Conservation (phyloP, 345 rosid genomes). For the Trapa bicornis region DNA sequence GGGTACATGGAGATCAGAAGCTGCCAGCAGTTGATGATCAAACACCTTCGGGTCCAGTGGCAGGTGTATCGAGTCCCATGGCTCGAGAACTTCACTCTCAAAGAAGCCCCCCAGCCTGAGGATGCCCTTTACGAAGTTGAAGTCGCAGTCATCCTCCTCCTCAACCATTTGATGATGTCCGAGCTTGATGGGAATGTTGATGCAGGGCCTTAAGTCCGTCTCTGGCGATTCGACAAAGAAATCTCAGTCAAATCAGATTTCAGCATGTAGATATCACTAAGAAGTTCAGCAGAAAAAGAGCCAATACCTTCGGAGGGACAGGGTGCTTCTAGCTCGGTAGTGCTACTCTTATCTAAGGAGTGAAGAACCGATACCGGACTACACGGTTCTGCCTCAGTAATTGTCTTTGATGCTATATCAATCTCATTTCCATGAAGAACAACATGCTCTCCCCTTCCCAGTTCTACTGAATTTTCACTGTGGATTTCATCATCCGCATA, state of each 20-base stretch:
- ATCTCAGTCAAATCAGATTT: not conserved
- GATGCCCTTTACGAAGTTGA: conserved; percentile 40
- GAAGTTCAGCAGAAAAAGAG: not conserved
- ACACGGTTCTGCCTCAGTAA: conserved; percentile 10
- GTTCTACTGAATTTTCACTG: conserved; percentile 11
- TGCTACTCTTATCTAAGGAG: not conserved
- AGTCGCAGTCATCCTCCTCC: conserved; percentile 25
- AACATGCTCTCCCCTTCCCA: conserved; percentile 7
- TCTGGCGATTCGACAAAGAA: not conserved
- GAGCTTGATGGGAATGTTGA: not conserved
- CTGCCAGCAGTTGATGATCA: conserved; percentile 24
- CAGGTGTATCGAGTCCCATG: conserved; percentile 56
- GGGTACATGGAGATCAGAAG: conserved; percentile 18
- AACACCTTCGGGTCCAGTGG: conserved; percentile 55
- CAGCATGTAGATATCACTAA: too few relatives aligned
- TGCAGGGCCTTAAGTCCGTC: not conserved
- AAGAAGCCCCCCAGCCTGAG: conserved; percentile 55
- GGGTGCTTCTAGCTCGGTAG: not conserved
- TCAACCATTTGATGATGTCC: conserved; percentile 11
- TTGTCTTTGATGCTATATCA: conserved; percentile 10
- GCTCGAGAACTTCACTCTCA: conserved; percentile 20
- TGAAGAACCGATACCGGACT: conserved; percentile 17
- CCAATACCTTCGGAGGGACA: conserved; percentile 20
- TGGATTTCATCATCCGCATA: conserved; percentile 6
- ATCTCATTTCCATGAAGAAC: conserved; percentile 19